These are phyloP conservation scores for Lentinula sp. DNA, from an alignment of 768 basidiomycete genomes.

Conservation along the genomic window DNA sequence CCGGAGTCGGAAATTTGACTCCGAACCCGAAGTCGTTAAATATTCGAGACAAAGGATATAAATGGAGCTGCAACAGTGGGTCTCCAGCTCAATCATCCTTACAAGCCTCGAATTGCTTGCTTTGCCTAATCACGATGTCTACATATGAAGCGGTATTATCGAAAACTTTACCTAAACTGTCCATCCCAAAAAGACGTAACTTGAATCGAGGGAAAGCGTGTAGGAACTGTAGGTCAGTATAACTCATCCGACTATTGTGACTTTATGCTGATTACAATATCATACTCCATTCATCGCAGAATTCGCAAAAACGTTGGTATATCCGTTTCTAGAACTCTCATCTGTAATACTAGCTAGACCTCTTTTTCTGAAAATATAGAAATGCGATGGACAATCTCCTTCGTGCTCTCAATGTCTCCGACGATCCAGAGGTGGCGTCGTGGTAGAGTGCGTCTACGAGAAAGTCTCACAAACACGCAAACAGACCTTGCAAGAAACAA, in stretches of 20 bases:
- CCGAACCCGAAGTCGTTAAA: too few relatives aligned
- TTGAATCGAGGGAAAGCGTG: not conserved
- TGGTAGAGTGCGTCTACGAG: conserved; percentile 40
- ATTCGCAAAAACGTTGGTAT: not conserved
- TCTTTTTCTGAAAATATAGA: conserved; percentile 16
- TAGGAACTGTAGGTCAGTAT: not conserved
- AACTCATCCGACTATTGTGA: too few relatives aligned
- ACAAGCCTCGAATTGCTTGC: too few relatives aligned
- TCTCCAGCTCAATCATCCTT: too few relatives aligned
- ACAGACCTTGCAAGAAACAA: conserved; percentile 28
- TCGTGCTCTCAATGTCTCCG: conserved; percentile 32
- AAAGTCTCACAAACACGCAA: conserved; percentile 27
- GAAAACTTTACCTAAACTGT: too few relatives aligned
- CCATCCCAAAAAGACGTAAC: not conserved
- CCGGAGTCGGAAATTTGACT: too few relatives aligned
- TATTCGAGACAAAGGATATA: too few relatives aligned
- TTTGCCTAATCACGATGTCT: too few relatives aligned
- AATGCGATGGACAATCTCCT: conserved; percentile 34
- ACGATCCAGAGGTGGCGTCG: conserved; percentile 21
- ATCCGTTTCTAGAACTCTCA: not conserved
- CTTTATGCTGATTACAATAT: too few relatives aligned
- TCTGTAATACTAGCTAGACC: not conserved
- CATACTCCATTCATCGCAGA: not conserved
- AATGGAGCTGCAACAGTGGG: too few relatives aligned
- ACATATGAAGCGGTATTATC: too few relatives aligned